Evolutionary conservation across 257 asterid species (phyloP).

Genomic region (Solanum virginianum): DNA sequence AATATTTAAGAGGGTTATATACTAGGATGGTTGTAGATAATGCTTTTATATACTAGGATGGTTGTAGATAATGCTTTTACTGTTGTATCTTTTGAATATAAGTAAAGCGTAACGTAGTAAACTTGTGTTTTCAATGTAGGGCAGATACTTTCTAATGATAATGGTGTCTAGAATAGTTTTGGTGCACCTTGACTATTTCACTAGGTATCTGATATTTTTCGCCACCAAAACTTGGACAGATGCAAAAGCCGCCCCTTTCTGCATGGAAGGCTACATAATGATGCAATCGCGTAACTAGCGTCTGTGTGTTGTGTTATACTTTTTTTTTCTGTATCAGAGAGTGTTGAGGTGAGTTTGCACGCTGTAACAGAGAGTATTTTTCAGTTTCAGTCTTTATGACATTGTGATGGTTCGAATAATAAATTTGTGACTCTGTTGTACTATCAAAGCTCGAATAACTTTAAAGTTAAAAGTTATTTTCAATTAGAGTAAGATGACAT

Average conservation of each 20-base stretch:
- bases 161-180: not conserved
- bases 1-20: not conserved
- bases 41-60: not conserved
- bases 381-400: no score
- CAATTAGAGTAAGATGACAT: no score
- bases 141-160: not conserved
- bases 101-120: no score
- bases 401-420: no score
- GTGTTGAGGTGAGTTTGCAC: not conserved
- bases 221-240: not conserved
- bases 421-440: no score
- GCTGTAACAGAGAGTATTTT: no score
- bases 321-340: not conserved
- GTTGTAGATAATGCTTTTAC: not conserved
- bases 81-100: not conserved
- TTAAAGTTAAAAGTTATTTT: no score
- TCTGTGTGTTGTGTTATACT: not conserved
- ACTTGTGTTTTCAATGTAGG: not conserved
- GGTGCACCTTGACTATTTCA: not conserved
- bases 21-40: not conserved
- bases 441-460: no score
- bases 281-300: not conserved
- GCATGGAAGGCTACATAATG: constrained; percentile 6
- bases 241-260: constrained; percentile 2
- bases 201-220: not conserved